Conservation (phyloP, 2,329 filamentous ascomycete species). For the Claviceps pazoutovae region DNA sequence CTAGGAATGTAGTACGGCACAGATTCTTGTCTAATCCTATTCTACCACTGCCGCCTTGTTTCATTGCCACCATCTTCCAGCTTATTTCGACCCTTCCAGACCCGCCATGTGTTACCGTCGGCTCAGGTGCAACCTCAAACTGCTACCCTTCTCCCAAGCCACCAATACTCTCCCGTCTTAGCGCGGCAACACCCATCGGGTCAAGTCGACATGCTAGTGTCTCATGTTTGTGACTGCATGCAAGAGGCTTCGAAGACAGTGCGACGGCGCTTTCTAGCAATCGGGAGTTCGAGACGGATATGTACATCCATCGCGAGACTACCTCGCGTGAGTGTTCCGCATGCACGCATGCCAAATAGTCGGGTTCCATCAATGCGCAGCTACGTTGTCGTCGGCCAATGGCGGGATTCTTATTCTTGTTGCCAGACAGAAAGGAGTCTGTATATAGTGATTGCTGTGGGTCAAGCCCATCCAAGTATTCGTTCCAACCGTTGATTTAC, state of each 20-base stretch:
- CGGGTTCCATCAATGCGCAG: not conserved
- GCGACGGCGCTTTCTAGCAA: not conserved
- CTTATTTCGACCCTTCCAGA: not conserved
- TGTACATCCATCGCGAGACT: not conserved
- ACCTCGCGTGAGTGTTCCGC: not conserved
- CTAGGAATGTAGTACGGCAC: slow-evolving; percentile 6
- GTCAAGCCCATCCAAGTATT: slow-evolving; percentile 2
- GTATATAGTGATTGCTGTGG: not conserved
- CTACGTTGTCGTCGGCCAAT: not conserved
- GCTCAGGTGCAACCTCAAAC: too few relatives aligned
- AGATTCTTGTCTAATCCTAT: not conserved
- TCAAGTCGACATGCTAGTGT: not conserved
- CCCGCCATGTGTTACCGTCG: not conserved
- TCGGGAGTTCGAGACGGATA: not conserved
- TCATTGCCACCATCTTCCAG: not conserved
- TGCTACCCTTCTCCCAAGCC: not conserved
- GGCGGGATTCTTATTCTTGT: not conserved
- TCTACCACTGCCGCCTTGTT: not conserved
- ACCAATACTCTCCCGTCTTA: not conserved
- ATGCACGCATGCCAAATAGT: not conserved
- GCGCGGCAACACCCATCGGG: not conserved
- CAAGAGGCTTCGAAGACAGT: not conserved
- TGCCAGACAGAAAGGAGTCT: not conserved
- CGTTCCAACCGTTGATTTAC: slow-evolving; percentile 11
- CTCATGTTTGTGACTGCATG: not conserved